Base-by-base conservation (phyloP, 176 grass and related monocot species). In the Panicum miliaceum region DNA sequence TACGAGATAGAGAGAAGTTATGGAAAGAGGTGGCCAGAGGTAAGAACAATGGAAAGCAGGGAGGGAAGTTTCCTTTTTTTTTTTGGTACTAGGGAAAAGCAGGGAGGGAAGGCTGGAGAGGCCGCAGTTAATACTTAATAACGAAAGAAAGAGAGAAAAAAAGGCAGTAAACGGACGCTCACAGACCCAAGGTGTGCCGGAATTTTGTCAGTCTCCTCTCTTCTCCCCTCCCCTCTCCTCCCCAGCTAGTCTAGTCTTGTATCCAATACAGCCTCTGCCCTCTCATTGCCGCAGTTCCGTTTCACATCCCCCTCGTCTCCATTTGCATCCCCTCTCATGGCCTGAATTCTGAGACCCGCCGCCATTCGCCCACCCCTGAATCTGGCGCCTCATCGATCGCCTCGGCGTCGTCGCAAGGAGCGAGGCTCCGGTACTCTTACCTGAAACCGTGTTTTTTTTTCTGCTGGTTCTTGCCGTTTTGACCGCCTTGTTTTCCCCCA, bases 161-260 rank as follows among this genome's bases (percentile, higher is more conserved):
- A 42, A 46, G 53, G 54, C 29, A 80, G 74, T 80, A 89, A 85
- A 77, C 80, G 40, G 82, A 75, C 77, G 23, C 81, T 74, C 75
- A 10, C 34, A 73, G 3, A 4, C 13, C 61, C 52, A 68, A 69
- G 46, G 70, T 77, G 88, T 89, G 82, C 88, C 77, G 77, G 88
- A 89, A 81, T 85, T 85, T 81, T 89, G 82, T 77, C 88, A 81
- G 82, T 71, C 82, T 73, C 57, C 45, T 36, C 41, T 7, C 50
- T n/a, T n/a, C 50, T 32, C 67, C 15, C 84, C 46, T 15, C 37
- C 45, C 42, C 11, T 23, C 68, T 38, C 22, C 63, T 18, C 7
- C 50, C 63, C 1, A 27, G 7, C 41, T 47, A 46, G 41, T 71
- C 68, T 71, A 60, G 57, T 60, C 68, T 47, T 71, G 68, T 47